phyloP scores from a whole-genome alignment of 2,329 filamentous ascomycete genomes.

The Aspergillus brunneoviolaceus region DNA sequence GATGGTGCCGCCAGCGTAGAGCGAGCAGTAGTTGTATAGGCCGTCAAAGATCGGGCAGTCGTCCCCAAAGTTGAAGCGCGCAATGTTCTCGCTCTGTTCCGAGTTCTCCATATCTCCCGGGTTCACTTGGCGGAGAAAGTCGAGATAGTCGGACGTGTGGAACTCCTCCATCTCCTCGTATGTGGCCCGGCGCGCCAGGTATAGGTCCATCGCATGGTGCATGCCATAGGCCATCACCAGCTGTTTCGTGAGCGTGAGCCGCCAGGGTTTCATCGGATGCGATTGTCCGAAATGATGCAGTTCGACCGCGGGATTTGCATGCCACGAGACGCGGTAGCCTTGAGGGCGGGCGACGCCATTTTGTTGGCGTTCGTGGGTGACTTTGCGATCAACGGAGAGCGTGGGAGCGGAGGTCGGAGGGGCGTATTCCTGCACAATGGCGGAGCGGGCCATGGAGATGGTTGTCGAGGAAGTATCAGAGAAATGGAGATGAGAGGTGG shows the following conservation, averaged over 20 bases:
- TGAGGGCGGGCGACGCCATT: conserved; percentile 75
- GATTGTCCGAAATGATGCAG: conserved; percentile 95
- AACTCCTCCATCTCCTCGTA: conserved; percentile 85
- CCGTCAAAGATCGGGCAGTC: conserved; percentile 98
- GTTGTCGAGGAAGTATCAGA: conserved; percentile 4
- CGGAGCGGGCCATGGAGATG: conserved; percentile 41
- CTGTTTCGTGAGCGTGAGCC: conserved; percentile 90
- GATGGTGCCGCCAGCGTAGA: conserved; percentile 86
- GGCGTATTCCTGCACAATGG: conserved; percentile 52
- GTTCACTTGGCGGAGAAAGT: conserved; percentile 75
- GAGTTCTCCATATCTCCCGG: conserved; percentile 68
- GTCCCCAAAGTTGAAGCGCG: conserved; percentile 83
- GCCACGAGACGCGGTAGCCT: conserved; percentile 90
- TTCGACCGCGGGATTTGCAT: conserved; percentile 92
- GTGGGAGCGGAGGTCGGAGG: conserved; percentile 42
- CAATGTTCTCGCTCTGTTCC: conserved; percentile 55
- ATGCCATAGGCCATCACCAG: conserved; percentile 93
- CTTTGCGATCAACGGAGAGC: conserved; percentile 52
- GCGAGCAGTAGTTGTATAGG: conserved; percentile 89
- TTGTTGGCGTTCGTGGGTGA: conserved; percentile 54
- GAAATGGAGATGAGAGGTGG: not conserved
- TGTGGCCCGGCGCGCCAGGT: conserved; percentile 77
- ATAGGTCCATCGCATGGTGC: conserved; percentile 95
- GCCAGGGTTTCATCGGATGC: conserved; percentile 99
- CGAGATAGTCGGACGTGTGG: conserved; percentile 84